These are phyloP conservation scores for Takashimella tepidaria DNA, from an alignment of 1,284 basidiomycete genomes.

Conservation along the genomic window DNA sequence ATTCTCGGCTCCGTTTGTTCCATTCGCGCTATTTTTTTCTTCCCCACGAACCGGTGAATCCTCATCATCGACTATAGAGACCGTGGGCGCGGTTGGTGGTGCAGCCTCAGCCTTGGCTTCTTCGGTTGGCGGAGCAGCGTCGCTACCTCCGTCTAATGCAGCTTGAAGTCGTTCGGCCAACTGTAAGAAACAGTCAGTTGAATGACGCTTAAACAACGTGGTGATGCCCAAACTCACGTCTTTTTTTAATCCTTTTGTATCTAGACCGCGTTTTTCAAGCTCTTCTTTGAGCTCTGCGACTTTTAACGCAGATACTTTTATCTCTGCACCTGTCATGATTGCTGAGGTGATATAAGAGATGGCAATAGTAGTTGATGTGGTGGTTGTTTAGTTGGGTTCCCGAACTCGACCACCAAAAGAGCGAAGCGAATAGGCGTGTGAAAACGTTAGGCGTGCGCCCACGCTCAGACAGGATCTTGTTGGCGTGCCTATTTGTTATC, in stretches of 20 bases:
- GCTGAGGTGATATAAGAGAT: not conserved
- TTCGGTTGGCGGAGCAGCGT: conserved; percentile 10
- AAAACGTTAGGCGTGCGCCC: not conserved
- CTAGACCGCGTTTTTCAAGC: conserved; percentile 37
- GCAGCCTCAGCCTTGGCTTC: conserved; percentile 12
- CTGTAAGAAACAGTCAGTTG: conserved; percentile 21
- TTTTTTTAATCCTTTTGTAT: conserved; percentile 42
- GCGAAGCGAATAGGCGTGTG: not conserved
- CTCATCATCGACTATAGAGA: not conserved
- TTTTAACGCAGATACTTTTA: conserved; percentile 23
- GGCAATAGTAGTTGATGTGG: not conserved
- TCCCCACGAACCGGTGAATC: not conserved
- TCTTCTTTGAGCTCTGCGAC: conserved; percentile 46
- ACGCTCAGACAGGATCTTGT: not conserved
- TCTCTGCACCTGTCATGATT: not conserved
- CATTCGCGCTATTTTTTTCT: not conserved
- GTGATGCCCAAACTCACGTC: conserved; percentile 29
- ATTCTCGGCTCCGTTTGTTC: not conserved
- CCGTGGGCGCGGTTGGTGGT: conserved; percentile 7
- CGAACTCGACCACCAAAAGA: not conserved
- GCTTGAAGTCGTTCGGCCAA: conserved; percentile 36
- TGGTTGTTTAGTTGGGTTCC: too few species aligned
- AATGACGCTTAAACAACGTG: too few species aligned
- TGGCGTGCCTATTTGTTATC: not conserved
- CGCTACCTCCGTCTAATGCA: conserved; percentile 7